These are phyloP conservation scores for Oryza punctata DNA, from an alignment of 176 grass and related monocot genomes.

Conservation along the genomic window DNA sequence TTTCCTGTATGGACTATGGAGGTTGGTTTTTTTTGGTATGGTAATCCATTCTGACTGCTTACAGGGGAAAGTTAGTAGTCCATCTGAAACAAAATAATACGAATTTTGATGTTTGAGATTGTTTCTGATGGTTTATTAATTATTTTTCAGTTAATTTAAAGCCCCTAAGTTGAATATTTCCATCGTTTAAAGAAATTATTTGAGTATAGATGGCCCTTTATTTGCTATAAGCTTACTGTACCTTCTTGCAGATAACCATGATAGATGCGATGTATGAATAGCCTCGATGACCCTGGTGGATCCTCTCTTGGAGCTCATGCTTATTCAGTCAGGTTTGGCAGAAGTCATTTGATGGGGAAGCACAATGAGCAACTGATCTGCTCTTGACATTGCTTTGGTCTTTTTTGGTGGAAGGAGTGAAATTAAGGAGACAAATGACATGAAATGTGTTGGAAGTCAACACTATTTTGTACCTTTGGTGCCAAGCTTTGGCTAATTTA, in stretches of 20 bases:
- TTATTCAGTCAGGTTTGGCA: neutral
- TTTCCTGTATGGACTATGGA: neutral
- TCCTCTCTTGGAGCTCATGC: slow-evolving; percentile 23
- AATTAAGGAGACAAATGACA: slow-evolving; percentile 5
- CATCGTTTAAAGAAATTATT: neutral
- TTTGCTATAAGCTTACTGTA: slow-evolving; percentile 9
- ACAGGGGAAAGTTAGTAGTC: neutral
- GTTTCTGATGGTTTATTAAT: neutral
- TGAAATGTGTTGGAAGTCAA: slow-evolving; percentile 8
- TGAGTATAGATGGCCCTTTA: neutral
- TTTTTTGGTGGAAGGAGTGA: slow-evolving; percentile 11
- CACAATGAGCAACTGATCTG: neutral
- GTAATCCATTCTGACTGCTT: neutral
- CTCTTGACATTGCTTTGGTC: slow-evolving; percentile 4
- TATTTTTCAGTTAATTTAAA: slow-evolving; percentile 3
- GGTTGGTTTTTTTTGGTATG: neutral
- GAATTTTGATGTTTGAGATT: neutral
- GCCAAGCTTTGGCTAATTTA: slow-evolving; percentile 19
- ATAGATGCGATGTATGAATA: slow-evolving; percentile 68
- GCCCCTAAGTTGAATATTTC: neutral
- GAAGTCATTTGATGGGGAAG: slow-evolving; percentile 5
- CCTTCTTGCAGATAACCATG: slow-evolving; percentile 61
- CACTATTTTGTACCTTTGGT: neutral
- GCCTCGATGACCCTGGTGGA: neutral
- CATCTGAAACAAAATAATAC: neutral